These are phyloP conservation scores for Cytospora paraplurivora DNA, from an alignment of 2,329 filamentous ascomycete species.

Conservation along the genomic window DNA sequence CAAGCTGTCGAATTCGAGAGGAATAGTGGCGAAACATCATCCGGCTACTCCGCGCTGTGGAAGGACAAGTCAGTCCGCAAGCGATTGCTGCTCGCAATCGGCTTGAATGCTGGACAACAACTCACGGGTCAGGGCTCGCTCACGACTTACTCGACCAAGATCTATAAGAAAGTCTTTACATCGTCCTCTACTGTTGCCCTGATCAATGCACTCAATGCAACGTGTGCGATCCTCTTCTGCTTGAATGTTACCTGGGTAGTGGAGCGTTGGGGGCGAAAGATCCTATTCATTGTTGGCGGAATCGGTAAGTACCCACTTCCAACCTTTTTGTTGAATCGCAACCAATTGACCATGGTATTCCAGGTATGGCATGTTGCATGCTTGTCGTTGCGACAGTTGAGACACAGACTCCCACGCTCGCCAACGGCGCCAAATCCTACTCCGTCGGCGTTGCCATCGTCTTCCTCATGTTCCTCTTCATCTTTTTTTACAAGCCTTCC, in stretches of 20 bases:
- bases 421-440: conserved; percentile 53
- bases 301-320: background rate
- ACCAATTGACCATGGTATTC: background rate
- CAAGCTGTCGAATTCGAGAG: conserved; percentile 73
- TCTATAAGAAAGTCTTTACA: conserved; percentile 71
- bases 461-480: conserved; percentile 65
- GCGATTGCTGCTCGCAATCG: conserved; percentile 64
- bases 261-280: conserved; percentile 70
- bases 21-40: conserved; percentile 63
- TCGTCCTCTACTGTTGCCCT: conserved; percentile 62
- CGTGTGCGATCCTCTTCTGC: conserved; percentile 72
- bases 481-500: conserved; percentile 65
- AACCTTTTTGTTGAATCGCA: background rate
- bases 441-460: conserved; percentile 66
- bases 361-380: conserved; percentile 73
- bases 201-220: conserved; percentile 75
- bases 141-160: conserved; percentile 72
- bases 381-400: conserved; percentile 56
- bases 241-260: conserved; percentile 74
- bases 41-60: conserved; percentile 66
- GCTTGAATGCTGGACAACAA: conserved; percentile 72
- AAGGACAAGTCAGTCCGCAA: conserved; percentile 69
- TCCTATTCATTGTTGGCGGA: conserved; percentile 68
- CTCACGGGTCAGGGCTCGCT: conserved; percentile 74
- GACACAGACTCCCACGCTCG: conserved; percentile 48